Evolutionary conservation across 139 green algal genomes (phyloP), one percentile per base, ranked within the genome.

Genomic region (Zygnema circumcarinatum): DNA sequence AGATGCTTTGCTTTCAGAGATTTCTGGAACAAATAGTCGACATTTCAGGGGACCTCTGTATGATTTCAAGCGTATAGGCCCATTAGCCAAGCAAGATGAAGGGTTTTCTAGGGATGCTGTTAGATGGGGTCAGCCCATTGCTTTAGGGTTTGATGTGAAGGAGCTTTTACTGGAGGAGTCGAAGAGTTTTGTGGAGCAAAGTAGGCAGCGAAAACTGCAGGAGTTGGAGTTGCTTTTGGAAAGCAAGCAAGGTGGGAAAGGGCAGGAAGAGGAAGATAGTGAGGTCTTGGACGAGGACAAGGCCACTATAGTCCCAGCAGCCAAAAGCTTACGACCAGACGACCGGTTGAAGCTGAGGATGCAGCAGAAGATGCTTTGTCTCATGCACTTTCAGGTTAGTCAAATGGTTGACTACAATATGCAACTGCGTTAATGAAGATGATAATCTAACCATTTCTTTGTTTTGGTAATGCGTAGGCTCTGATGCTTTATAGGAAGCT

Each of bases 311-410:
- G 56, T 53, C 1, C 22, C 42, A 40, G n/a, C 47, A 31, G 79
- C 21, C 56, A 38, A 33, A 38, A 33, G 41, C 56, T n/a, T 86
- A 29, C 35, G 56, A 25, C 52, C 53, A 21, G 62, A 79, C 39
- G 52, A 76, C 22, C 79, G 53, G 25, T 38, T 79, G 36, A 79
- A 41, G 38, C 40, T 89, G 32, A 53, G 32, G 2, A 88, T 88
- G 2, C 84, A 39, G 25, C 84, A 89, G 53, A 40, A 62, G 2
- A 88, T 87, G 84, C 76, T 89, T n/a, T 67, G 84, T 11, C 78
- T 89, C 42, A 31, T 32, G 0, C 32, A 76, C 52, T 38, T 89
- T 33, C 82, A 87, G 82, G 67, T 83, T 25, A 47, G 82, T 42
- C 39, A n/a, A n/a, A n/a, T n/a, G n/a, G n/a, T n/a, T n/a, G n/a